phyloP scores from a whole-genome alignment of 768 basidiomycete genomes.

The Mycena metata region DNA sequence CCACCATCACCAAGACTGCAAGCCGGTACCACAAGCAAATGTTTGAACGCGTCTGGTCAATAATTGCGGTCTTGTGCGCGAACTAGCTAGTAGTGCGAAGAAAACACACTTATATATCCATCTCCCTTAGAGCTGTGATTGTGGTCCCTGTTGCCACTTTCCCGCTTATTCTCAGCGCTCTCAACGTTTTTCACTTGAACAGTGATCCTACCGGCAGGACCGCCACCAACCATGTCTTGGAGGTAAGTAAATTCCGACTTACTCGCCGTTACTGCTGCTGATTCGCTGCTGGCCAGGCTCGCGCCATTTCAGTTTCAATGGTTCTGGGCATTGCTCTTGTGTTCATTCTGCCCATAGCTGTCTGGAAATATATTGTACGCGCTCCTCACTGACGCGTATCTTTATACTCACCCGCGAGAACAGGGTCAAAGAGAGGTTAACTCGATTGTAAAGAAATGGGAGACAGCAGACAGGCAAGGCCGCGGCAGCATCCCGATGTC shows the following conservation, averaged over 20 bases:
- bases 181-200: slow-evolving; percentile 38
- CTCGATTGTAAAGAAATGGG: slow-evolving; percentile 56
- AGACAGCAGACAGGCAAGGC: slow-evolving; percentile 49
- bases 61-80: slow-evolving; percentile 57
- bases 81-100: not conserved
- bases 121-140: slow-evolving; percentile 51
- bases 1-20: slow-evolving; percentile 51
- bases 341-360: slow-evolving; percentile 55
- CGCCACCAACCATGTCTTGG: slow-evolving; percentile 18
- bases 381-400: not conserved
- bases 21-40: slow-evolving; percentile 58
- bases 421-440: slow-evolving; percentile 60
- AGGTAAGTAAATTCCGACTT: slow-evolving; percentile 28
- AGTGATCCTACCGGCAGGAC: slow-evolving; percentile 21
- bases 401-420: not conserved
- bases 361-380: slow-evolving; percentile 63
- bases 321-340: slow-evolving; percentile 55
- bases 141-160: slow-evolving; percentile 57
- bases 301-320: slow-evolving; percentile 51
- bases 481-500: slow-evolving; percentile 48
- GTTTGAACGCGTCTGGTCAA: slow-evolving; percentile 59
- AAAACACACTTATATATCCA: slow-evolving; percentile 21
- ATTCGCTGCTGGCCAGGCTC: slow-evolving; percentile 43
- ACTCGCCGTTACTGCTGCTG: not conserved
- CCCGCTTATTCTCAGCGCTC: slow-evolving; percentile 46